Conservation (phyloP, 1,284 basidiomycete species). For the Salmacisia buchloeana region DNA sequence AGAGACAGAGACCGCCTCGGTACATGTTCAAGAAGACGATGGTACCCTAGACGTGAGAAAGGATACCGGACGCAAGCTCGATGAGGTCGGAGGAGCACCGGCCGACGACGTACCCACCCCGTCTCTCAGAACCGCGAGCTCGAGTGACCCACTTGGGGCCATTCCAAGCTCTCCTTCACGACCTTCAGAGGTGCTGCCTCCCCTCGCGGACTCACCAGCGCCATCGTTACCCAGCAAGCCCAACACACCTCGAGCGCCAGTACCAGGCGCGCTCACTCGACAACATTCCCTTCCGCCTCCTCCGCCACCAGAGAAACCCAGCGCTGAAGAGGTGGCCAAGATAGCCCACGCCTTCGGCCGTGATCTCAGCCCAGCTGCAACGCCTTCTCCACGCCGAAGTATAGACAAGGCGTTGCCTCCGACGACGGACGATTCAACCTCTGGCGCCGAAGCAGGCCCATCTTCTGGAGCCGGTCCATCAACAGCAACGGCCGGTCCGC, state of each 20-base stretch:
- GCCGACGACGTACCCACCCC: no score
- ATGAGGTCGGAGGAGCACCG: no score
- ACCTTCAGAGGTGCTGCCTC: background rate
- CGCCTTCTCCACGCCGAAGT: background rate
- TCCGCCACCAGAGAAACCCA: background rate
- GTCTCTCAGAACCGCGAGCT: background rate
- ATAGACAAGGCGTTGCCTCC: background rate
- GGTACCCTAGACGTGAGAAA: background rate
- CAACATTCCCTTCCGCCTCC: background rate
- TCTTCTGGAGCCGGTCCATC: background rate
- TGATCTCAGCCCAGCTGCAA: background rate
- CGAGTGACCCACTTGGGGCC: background rate
- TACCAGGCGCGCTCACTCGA: background rate
- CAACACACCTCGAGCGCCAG: background rate
- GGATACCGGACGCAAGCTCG: background rate
- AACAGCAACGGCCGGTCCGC: background rate
- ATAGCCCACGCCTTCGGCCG: background rate
- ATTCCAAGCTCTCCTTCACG: background rate
- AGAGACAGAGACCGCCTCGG: background rate
- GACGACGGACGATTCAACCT: background rate
- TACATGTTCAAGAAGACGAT: background rate
- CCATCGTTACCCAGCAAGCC: constrained; percentile 2
- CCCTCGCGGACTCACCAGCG: background rate
- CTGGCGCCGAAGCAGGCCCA: background rate
- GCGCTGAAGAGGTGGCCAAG: background rate